Evolutionary conservation across 2,329 filamentous ascomycete species (phyloP), one percentile per base, ranked within the genome.

Genomic region (Cyphellophora attinorum): DNA sequence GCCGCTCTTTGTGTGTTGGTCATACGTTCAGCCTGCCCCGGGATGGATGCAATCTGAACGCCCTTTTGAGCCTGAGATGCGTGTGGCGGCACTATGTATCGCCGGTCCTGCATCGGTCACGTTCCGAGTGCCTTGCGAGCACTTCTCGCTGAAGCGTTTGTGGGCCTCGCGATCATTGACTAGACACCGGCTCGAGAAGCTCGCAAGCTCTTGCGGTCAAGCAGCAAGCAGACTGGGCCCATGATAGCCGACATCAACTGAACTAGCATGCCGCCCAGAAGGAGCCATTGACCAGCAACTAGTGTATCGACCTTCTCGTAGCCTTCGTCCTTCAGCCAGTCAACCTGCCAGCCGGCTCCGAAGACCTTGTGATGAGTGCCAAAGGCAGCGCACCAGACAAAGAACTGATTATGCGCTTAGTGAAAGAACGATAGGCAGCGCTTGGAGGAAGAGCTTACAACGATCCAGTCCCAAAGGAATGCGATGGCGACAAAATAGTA

Each of bases 381-480:
- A n/a, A 25, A 25, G 21, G 21, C 21, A n/a, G 21, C 21, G 21
- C 21, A 25, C 21, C 21, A 25, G 21, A n/a, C n/a, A n/a, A 25
- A 25, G 21, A 25, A 25, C 21, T 25, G 21, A 8, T 25, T 25
- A 8, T n/a, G 21, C 8, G 21, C n/a, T 8, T n/a, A 25, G 21
- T 25, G 8, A 25, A n/a, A n/a, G n/a, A 8, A 25, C n/a, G 21
- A 25, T 8, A n/a, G 8, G 21, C 8, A 25, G n/a, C 8, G 21
- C 8, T 25, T 8, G 21, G 21, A 25, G 21, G 8, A n/a, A n/a
- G n/a, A 25, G n/a, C 21, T 25, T n/a, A 25, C 21, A n/a, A 25
- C n/a, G 21, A 25, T 25, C 21, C 21, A 25, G 21, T 21, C 5
- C 29, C 29, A 31, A 3, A 31, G 8, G 19, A 31, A 31, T 14